Conservation (phyloP, 495 filamentous ascomycete genomes). For the Aspergillus campestris region DNA sequence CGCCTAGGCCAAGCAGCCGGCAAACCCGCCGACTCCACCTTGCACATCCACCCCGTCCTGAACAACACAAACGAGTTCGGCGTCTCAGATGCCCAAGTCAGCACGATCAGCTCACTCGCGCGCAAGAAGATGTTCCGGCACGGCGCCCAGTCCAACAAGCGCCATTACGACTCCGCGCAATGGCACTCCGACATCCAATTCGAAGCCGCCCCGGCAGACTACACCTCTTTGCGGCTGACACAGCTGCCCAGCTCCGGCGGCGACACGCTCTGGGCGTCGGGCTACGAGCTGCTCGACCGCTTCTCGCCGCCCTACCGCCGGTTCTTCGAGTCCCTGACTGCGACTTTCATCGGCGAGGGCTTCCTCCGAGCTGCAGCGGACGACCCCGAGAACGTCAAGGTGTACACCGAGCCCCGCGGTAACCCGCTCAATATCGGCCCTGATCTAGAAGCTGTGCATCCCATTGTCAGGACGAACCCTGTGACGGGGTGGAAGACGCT, state of each 20-base stretch:
- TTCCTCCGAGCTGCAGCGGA: slow-evolving; percentile 1
- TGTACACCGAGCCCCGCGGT: slow-evolving; percentile 49
- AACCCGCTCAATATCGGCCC: slow-evolving; percentile 52
- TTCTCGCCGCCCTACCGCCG: slow-evolving; percentile 49
- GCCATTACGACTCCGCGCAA: slow-evolving; percentile 3
- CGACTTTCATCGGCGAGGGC: slow-evolving; percentile 33
- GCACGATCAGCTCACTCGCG: slow-evolving; percentile 51
- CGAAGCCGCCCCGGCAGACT: slow-evolving; percentile 53
- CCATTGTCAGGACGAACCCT: slow-evolving; percentile 63
- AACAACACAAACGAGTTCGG: slow-evolving; percentile 39
- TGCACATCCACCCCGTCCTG: slow-evolving; percentile 62
- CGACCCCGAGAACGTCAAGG: slow-evolving; percentile 23
- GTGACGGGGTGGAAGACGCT: slow-evolving; percentile 72
- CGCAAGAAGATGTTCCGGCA: slow-evolving; percentile 40
- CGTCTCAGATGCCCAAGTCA: slow-evolving; percentile 56
- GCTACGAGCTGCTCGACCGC: slow-evolving; percentile 67
- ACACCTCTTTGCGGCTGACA: slow-evolving; percentile 45
- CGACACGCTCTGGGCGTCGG: slow-evolving; percentile 59
- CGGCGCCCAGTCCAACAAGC: slow-evolving; percentile 9
- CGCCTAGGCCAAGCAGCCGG: slow-evolving; percentile 50
- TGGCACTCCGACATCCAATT: slow-evolving; percentile 63
- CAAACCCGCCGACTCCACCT: slow-evolving; percentile 43
- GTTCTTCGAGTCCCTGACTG: slow-evolving; percentile 59
- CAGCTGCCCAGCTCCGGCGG: slow-evolving; percentile 57
- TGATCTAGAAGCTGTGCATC: slow-evolving; percentile 50